These are phyloP conservation scores for Saccharomyces jurei DNA, from an alignment of 805 yeast genomes.

Conservation along the genomic window DNA sequence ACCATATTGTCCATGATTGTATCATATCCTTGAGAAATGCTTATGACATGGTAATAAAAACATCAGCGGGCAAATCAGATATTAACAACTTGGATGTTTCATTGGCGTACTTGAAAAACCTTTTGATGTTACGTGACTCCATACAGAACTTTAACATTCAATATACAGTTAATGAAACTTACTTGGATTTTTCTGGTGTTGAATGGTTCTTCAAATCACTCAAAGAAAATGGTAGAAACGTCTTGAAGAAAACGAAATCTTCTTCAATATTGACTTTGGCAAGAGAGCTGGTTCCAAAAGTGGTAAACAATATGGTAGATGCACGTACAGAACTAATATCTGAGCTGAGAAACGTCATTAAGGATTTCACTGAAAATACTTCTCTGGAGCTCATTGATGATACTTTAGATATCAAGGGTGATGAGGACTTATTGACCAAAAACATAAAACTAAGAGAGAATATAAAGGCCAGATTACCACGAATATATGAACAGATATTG, in stretches of 20 bases:
- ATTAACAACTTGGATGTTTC: conserved; percentile 41
- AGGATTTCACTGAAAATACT: conserved; percentile 56
- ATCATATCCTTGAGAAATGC: conserved; percentile 53
- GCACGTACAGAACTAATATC: conserved; percentile 64
- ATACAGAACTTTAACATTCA: conserved; percentile 74
- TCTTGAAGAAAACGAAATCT: conserved; percentile 3
- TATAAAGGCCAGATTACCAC: conserved; percentile 48
- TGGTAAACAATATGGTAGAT: conserved; percentile 75
- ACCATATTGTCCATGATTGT: conserved; percentile 73
- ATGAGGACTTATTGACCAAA: conserved; percentile 15
- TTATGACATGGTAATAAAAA: conserved; percentile 36
- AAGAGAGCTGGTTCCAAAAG: conserved; percentile 66
- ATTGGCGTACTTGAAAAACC: conserved; percentile 62
- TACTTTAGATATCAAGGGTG: conserved; percentile 27
- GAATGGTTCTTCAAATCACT: conserved; percentile 41
- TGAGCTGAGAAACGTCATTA: conserved; percentile 64
- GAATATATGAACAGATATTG: conserved; percentile 43
- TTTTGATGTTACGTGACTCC: conserved; percentile 62
- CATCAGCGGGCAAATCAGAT: conserved; percentile 35
- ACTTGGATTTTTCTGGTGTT: conserved; percentile 76
- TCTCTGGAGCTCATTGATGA: conserved; percentile 43
- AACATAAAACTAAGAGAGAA: conserved; percentile 40
- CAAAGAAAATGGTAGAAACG: conserved; percentile 14
- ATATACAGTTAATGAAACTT: conserved; percentile 59
- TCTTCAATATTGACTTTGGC: conserved; percentile 41